A percentile compares a stretch with the other conserved stretches of the same genome.
phyloP scores from a whole-genome alignment of 257 asterid species.

The Rubia yunnanensis region DNA sequence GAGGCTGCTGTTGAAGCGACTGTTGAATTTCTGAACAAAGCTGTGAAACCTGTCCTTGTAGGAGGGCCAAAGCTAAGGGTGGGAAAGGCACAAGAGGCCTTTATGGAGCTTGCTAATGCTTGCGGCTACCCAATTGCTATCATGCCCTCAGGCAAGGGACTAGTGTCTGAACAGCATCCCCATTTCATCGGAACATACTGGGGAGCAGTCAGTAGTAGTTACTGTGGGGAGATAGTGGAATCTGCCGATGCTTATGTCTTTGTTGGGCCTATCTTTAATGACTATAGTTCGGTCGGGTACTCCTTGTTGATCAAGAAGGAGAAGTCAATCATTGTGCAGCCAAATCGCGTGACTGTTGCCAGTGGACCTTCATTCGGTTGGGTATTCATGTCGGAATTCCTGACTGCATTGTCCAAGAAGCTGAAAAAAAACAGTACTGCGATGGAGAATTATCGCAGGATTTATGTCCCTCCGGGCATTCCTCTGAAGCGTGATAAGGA shows the following conservation, averaged over 20 bases:
- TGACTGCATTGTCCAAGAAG: slow-evolving; percentile 21
- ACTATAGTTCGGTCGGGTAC: slow-evolving; percentile 30
- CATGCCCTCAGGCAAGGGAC: slow-evolving; percentile 30
- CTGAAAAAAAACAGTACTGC: slow-evolving; percentile 23
- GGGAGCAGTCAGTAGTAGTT: slow-evolving; percentile 29
- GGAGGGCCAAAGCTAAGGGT: slow-evolving; percentile 30
- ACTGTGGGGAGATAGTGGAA: slow-evolving; percentile 30
- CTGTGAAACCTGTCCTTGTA: slow-evolving; percentile 25
- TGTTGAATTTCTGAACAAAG: slow-evolving; percentile 23
- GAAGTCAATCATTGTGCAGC: slow-evolving; percentile 20
- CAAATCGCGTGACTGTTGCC: slow-evolving; percentile 25
- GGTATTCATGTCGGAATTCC: slow-evolving; percentile 26
- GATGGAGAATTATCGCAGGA: slow-evolving; percentile 23
- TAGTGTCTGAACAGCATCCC: slow-evolving; percentile 27
- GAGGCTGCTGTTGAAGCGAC: slow-evolving; percentile 31
- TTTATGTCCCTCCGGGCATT: slow-evolving; percentile 27
- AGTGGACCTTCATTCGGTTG: slow-evolving; percentile 31
- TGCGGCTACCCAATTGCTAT: slow-evolving; percentile 22
- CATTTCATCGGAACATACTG: slow-evolving; percentile 28
- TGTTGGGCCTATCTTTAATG: slow-evolving; percentile 32
- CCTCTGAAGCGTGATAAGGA: slow-evolving; percentile 16
- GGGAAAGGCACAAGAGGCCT: slow-evolving; percentile 21
- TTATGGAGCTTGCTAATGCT: slow-evolving; percentile 24
- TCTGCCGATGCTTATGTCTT: slow-evolving; percentile 32
- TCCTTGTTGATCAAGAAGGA: slow-evolving; percentile 27